Evolutionary conservation across 2,329 filamentous ascomycete species (phyloP), one percentile per base, ranked within the genome.

Genomic region (Trematosphaeria pertusa): DNA sequence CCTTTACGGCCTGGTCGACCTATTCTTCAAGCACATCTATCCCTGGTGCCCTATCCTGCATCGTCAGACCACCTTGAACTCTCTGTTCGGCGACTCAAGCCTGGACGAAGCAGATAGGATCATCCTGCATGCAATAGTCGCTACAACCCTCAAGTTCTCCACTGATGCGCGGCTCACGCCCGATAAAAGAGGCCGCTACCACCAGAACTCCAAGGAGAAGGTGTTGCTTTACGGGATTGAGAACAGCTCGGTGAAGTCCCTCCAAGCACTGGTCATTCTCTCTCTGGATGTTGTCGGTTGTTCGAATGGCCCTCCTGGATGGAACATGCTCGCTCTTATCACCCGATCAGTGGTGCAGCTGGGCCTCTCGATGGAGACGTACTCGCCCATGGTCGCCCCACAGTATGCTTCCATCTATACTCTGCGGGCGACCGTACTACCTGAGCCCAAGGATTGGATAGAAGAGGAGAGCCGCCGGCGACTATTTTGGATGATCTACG

Each of bases 401-500:
- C 82, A 85, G 44, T 91, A 88, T 67, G 85, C 87, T 2, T 96
- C 92, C 0, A 96, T 96, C 36, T 96, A 95, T 67, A 96, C 91
- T 0, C 76, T 96, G 34, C 82, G 91, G 43, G 90, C 91, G 12
- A 92, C 92, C 76, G 86, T 93, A 2, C 77, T 96, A 0, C 88
- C 91, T 0, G 91, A 96, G 50, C 83, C 92, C 0, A 86, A 84
- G 39, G 88, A 91, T 51, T 96, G 92, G 71, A 87, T 96, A 45
- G 91, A 96, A 66, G 92, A 96, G 51, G 92, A 97, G 70, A 88
- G 89, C 32, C 80, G 91, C 20, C 82, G 92, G 20, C 81, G 92
- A 19, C 77, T 96, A 1, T 96, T 97, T 70, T 97, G 92, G 92
- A 93, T 95, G 86, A 86, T 96, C 9, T 97, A 96, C 65, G 75